Evolutionary conservation across 2,329 filamentous ascomycete species (phyloP), one percentile per base, ranked within the genome.

Genomic region (Ophiostoma sp.): DNA sequence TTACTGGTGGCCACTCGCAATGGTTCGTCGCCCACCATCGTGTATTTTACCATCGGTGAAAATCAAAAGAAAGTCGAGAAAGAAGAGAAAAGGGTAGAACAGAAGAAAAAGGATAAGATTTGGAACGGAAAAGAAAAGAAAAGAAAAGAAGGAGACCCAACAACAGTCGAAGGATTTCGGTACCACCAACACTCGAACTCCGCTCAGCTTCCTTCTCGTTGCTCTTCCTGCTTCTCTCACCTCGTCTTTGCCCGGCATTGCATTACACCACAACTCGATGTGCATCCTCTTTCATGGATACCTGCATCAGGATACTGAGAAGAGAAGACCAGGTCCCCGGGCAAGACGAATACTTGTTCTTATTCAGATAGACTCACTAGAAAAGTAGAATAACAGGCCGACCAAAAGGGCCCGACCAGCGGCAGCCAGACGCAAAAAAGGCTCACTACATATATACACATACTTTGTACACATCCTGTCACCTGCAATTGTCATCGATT

Each of bases 401-500:
- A 45, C 61, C 61, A 19, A 66, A 66, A 45, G 36, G 61, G 61
- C 36, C 36, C 61, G 36, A 45, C 61, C 36, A 45, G 39, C 61
- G 36, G 61, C 36, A 36, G 36, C 61, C 61, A 17, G n/a, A 45
- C 22, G 22, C 15, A 45, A 63, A 39, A 45, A 42, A 66, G 61
- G 61, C 61, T 66, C 15, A 11, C 12, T 66, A 36, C 61, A 66
- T 66, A 25, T 45, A 45, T 22, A 66, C 36, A 28, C n/a, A 28
- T 39, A 17, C n/a, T 45, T 66, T 39, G n/a, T 45, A 19, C 36
- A 25, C 19, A 66, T 12, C 45, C n/a, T 45, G 61, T 45, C 12
- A 5, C 45, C 22, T 45, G 36, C 6, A 25, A 17, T 28, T 66
- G 61, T 45, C 22, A 66, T 45, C 19, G 36, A 22, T 25, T 66